Base-by-base conservation (phyloP, 2,329 filamentous ascomycete species). In the Colletotrichum sp. region DNA sequence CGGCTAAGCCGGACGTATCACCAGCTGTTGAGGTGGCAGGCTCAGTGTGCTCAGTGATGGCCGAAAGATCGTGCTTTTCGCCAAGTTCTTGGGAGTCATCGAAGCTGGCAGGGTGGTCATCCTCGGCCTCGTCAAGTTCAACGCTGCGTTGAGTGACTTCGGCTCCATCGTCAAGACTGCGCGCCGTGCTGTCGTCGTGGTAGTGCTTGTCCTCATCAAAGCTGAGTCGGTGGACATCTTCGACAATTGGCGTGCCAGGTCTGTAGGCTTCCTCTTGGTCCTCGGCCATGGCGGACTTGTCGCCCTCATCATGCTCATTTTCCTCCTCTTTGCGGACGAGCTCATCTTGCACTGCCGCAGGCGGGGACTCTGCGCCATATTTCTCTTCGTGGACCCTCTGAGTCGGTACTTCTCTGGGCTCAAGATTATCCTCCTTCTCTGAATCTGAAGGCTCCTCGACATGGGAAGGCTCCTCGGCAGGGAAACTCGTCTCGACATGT, bases 41-140 rank as follows among this genome's bases (percentile, higher is more conserved):
- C 27, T 73, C 71, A 8, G 62, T 67, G 47, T 66, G 21, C 29
- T 73, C 68, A 9, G 62, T 71, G 57, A 73, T 63, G 38, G 15
- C 68, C 6, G 71, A 71, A 5, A 73, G 43, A 6, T 70, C 61
- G 11, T 55, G 54, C 24, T 55, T 68, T 8, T 43, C 34, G 15
- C 31, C 43, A 7, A 38, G 33, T 18, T 21, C 57, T 21, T 69
- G 33, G n/a, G 27, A 33, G 8, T 66, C 55, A 5, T 62, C 38
- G 27, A 61, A 51, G 29, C 55, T 65, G 29, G n/a, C 33, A n/a
- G 34, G 15, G 8, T 62, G 24, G 16, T 33, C 16, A 36, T 58
- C 11, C 5, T 69, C 29, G 6, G 29, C 36, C 6, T 36, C 51
- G 7, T n/a, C 63, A 13, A 34, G 4, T 2, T n/a, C 27, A 24